Conservation (phyloP, 2,329 filamentous ascomycete species). For the Phaeosphaeriaceae sp. region DNA sequence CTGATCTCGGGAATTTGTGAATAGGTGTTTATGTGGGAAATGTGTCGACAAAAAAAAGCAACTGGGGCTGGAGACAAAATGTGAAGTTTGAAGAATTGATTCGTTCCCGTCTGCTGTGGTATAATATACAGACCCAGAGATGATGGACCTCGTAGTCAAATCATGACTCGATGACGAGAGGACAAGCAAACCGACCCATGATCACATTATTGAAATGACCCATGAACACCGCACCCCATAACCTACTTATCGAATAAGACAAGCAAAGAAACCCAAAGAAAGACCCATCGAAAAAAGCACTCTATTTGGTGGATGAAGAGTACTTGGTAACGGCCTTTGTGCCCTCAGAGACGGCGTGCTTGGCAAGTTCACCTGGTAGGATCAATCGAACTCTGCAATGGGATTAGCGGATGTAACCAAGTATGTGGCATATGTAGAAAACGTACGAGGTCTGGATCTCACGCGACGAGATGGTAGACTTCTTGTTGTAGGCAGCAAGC, state of each 20-base stretch:
- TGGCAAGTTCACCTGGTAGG: slow-evolving; percentile 96
- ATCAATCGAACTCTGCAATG: slow-evolving; percentile 80
- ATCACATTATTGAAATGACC: slow-evolving; percentile 58
- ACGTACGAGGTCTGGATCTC: slow-evolving; percentile 96
- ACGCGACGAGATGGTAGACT: slow-evolving; percentile 98
- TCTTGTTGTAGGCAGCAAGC: slow-evolving; percentile 99
- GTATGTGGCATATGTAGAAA: background rate
- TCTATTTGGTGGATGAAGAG: slow-evolving; percentile 98
- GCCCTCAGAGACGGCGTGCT: slow-evolving; percentile 99
- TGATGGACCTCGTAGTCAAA: slow-evolving; percentile 47
- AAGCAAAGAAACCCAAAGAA: slow-evolving; percentile 60
- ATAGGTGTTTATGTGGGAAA: slow-evolving; percentile 1
- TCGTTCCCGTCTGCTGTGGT: slow-evolving; percentile 50
- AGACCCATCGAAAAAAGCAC: slow-evolving; percentile 50
- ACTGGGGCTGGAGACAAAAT: background rate
- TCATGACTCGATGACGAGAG: slow-evolving; percentile 46
- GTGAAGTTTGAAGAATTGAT: slow-evolving; percentile 49
- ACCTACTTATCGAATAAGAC: slow-evolving; percentile 55
- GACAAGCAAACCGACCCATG: slow-evolving; percentile 57
- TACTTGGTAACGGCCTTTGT: slow-evolving; percentile 99
- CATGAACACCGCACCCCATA: slow-evolving; percentile 52
- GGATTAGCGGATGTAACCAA: slow-evolving; percentile 34
- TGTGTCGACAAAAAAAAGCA: no score
- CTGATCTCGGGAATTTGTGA: no score
- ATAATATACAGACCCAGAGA: slow-evolving; percentile 50